A percentile compares a stretch with the other conserved stretches of the same genome.
phyloP scores from a whole-genome alignment of 305 asterid genomes.

The Plantago coronopus region DNA sequence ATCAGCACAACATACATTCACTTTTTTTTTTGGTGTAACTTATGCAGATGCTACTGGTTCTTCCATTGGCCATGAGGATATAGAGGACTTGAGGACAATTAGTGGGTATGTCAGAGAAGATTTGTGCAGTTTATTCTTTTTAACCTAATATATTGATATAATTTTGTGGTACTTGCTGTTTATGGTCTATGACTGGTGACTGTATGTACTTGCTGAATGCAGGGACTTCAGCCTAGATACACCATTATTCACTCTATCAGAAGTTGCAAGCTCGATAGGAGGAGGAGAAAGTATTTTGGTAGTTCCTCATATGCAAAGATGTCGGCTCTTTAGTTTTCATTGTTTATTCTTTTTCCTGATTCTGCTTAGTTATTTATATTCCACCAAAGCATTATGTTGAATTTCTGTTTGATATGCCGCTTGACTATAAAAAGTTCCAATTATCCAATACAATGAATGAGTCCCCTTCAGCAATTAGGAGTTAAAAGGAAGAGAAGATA shows the following conservation, averaged over 20 bases:
- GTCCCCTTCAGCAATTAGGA: too few relatives aligned
- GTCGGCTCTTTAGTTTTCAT: background rate
- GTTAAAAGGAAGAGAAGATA: too few relatives aligned
- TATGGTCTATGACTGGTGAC: slow-evolving; percentile 22
- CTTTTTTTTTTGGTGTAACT: slow-evolving; percentile 17
- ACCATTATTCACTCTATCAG: slow-evolving; percentile 61
- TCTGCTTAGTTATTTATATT: too few relatives aligned
- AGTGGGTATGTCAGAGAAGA: slow-evolving; percentile 51
- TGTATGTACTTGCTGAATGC: slow-evolving; percentile 26
- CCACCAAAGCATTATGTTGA: too few relatives aligned
- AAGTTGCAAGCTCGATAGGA: slow-evolving; percentile 58
- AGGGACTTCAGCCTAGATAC: slow-evolving; percentile 57
- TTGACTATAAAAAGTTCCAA: too few relatives aligned
- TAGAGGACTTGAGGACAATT: slow-evolving; percentile 39
- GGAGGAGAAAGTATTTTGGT: slow-evolving; percentile 78
- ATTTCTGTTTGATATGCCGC: too few relatives aligned
- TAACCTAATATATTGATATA: slow-evolving; percentile 1
- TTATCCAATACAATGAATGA: too few relatives aligned
- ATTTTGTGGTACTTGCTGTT: slow-evolving; percentile 18
- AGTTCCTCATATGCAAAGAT: slow-evolving; percentile 31
- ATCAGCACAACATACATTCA: slow-evolving; percentile 25
- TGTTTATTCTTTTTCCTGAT: too few relatives aligned
- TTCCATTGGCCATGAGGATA: slow-evolving; percentile 38
- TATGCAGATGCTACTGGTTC: slow-evolving; percentile 54
- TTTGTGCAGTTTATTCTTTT: slow-evolving; percentile 17